Percentiles rank a stretch among this genome's conserved stretches.
phyloP scores from a whole-genome alignment of 495 filamentous ascomycete species.

The Patellaria atrata region DNA sequence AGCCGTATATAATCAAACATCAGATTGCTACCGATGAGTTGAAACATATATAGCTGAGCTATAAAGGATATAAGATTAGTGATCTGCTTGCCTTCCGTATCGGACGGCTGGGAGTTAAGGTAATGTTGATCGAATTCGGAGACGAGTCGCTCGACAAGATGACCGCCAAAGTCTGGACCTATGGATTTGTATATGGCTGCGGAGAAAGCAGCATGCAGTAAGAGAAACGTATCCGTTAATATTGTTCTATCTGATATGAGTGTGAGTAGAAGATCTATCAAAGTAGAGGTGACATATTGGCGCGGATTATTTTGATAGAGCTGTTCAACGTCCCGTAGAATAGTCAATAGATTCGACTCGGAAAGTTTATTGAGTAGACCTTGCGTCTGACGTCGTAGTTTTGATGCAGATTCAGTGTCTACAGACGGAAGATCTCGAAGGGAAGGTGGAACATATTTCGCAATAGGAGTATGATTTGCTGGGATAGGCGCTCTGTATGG shows the following conservation, averaged over 20 bases:
- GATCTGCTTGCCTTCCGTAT: conserved; percentile 43
- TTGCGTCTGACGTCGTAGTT: conserved; percentile 64
- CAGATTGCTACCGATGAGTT: conserved; percentile 65
- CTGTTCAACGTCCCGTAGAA: conserved; percentile 64
- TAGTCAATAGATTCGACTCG: conserved; percentile 70
- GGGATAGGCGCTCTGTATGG: conserved; percentile 45
- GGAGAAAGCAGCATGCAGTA: conserved; percentile 81
- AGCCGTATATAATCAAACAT: conserved; percentile 81
- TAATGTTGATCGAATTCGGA: conserved; percentile 49
- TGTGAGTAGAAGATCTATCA: conserved; percentile 58
- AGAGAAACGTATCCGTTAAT: conserved; percentile 74
- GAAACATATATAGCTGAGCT: conserved; percentile 82
- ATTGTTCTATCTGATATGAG: conserved; percentile 61
- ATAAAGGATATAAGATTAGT: conserved; percentile 73
- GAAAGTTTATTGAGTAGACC: conserved; percentile 87
- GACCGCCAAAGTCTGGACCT: conserved; percentile 76
- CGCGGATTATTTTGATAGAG: conserved; percentile 70
- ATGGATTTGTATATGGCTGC: conserved; percentile 74
- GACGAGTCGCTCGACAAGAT: conserved; percentile 63
- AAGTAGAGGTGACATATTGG: conserved; percentile 64
- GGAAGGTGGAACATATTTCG: conserved; percentile 82
- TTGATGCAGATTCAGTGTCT: conserved; percentile 51
- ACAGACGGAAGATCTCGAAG: conserved; percentile 47
- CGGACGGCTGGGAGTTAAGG: conserved; percentile 25
- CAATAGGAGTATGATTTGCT: conserved; percentile 17